Evolutionary conservation across 495 filamentous ascomycete genomes (phyloP).

Genomic region (Articulospora tetracladia): DNA sequence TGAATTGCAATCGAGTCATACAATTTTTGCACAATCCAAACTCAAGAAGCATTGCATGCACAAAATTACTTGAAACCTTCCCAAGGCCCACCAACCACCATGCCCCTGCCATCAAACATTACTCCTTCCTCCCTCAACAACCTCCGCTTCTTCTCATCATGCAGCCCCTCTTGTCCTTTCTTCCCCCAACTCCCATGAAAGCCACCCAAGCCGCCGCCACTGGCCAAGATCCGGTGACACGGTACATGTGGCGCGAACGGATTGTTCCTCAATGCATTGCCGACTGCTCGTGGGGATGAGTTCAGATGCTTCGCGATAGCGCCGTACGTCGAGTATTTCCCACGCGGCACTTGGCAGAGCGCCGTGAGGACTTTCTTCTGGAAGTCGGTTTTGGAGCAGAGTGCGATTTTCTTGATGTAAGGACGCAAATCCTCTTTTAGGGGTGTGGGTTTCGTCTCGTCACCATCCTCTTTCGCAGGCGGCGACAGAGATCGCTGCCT

Average conservation of each 20-base stretch:
- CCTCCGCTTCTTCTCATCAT: slow-evolving; percentile 42
- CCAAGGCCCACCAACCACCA: slow-evolving; percentile 14
- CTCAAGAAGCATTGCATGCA: too few species aligned
- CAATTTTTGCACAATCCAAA: too few species aligned
- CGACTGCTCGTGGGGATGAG: slow-evolving; percentile 75
- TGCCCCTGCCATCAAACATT: slow-evolving; percentile 38
- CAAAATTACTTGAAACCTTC: slow-evolving; percentile 14
- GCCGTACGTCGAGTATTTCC: slow-evolving; percentile 70
- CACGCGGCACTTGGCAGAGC: slow-evolving; percentile 67
- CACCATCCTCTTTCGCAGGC: not conserved
- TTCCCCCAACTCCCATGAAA: slow-evolving; percentile 47
- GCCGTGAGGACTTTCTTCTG: slow-evolving; percentile 29
- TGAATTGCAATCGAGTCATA: too few species aligned
- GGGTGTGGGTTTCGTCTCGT: not conserved
- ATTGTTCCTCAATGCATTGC: slow-evolving; percentile 72
- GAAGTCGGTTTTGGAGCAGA: slow-evolving; percentile 17
- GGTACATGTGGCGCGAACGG: slow-evolving; percentile 66
- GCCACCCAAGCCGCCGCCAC: slow-evolving; percentile 42
- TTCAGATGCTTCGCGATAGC: slow-evolving; percentile 60
- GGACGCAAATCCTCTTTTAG: slow-evolving; percentile 1
- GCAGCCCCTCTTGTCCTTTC: slow-evolving; percentile 32
- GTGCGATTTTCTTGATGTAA: slow-evolving; percentile 19
- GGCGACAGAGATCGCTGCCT: not conserved
- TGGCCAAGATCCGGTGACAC: slow-evolving; percentile 47
- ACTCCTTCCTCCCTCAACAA: slow-evolving; percentile 46